These are phyloP conservation scores for Anacardium occidentale DNA, from an alignment of 345 rosid species.

Conservation along the genomic window DNA sequence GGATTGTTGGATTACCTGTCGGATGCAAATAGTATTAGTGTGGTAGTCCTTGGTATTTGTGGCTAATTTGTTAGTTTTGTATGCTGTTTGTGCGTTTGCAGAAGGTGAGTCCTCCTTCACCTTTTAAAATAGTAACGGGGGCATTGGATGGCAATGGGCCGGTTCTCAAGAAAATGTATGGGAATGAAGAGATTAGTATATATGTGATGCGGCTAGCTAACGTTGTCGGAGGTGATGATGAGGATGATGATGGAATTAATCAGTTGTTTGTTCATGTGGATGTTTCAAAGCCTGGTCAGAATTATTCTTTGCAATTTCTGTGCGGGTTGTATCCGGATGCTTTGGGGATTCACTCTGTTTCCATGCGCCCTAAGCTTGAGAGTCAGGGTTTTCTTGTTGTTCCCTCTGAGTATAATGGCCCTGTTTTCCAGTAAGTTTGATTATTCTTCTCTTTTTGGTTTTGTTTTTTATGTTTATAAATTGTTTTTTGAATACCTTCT, in stretches of 20 bases:
- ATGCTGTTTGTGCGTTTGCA: constrained; percentile 27
- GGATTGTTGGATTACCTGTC: not conserved
- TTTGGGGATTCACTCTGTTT: constrained; percentile 82
- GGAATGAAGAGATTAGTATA: constrained; percentile 68
- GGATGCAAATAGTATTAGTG: not conserved
- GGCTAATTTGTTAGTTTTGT: not conserved
- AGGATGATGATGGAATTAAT: constrained; percentile 62
- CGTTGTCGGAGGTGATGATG: constrained; percentile 42
- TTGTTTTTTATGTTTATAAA: not conserved
- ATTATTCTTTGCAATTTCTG: constrained; percentile 65
- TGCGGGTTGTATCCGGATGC: constrained; percentile 96
- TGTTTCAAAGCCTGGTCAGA: constrained; percentile 70
- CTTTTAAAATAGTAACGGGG: constrained; percentile 63
- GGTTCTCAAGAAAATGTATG: constrained; percentile 58
- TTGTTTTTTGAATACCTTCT: not conserved
- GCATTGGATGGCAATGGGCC: constrained; percentile 70
- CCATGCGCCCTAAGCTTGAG: constrained; percentile 66
- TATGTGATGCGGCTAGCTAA: constrained; percentile 65
- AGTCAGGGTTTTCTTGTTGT: constrained; percentile 32
- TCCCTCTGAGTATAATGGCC: constrained; percentile 65
- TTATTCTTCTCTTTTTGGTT: not conserved
- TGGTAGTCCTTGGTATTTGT: not conserved
- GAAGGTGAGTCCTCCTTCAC: constrained; percentile 82
- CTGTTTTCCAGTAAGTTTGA: constrained; percentile 62
- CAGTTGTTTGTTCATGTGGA: constrained; percentile 86